These are phyloP conservation scores for Dalbergia oliveri DNA, from an alignment of 306 rosid species.

Conservation along the genomic window DNA sequence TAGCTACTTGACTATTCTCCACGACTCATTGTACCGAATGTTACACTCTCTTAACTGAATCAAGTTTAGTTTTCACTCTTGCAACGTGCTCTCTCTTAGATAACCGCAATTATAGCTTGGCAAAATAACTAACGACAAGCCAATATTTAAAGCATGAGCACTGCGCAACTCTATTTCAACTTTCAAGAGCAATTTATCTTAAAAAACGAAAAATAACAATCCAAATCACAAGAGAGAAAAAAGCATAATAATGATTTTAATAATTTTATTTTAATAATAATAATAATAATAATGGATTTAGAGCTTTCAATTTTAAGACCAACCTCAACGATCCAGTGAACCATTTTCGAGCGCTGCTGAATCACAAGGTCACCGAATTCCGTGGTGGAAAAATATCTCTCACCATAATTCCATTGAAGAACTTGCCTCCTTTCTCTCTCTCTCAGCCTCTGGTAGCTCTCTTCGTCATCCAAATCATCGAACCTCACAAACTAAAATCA, in stretches of 20 bases:
- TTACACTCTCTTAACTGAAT: slow-evolving; percentile 37
- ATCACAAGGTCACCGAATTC: slow-evolving; percentile 67
- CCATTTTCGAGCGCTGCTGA: slow-evolving; percentile 72
- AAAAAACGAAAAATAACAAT: neutral
- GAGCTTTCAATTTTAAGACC: slow-evolving; percentile 22
- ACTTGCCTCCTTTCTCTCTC: slow-evolving; percentile 68
- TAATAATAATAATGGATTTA: neutral
- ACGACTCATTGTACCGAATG: slow-evolving; percentile 21
- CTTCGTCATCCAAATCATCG: slow-evolving; percentile 75
- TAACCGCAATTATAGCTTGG: slow-evolving; percentile 25
- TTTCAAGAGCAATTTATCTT: neutral
- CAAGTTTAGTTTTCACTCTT: slow-evolving; percentile 3
- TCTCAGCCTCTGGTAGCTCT: slow-evolving; percentile 73
- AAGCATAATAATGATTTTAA: neutral
- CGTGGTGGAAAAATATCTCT: slow-evolving; percentile 59
- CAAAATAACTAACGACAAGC: neutral
- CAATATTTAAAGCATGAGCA: slow-evolving; percentile 2
- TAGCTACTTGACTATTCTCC: neutral
- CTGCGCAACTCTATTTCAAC: slow-evolving; percentile 9
- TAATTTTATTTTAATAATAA: neutral
- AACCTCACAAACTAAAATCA: slow-evolving; percentile 60
- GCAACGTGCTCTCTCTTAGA: slow-evolving; percentile 31
- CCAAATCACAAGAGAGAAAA: neutral
- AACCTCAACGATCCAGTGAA: slow-evolving; percentile 88
- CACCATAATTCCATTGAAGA: slow-evolving; percentile 59